Percentiles rank a stretch among this genome's conserved stretches.
Conservation (phyloP, 805 yeast species). For the Saturnispora serradocipensis region DNA sequence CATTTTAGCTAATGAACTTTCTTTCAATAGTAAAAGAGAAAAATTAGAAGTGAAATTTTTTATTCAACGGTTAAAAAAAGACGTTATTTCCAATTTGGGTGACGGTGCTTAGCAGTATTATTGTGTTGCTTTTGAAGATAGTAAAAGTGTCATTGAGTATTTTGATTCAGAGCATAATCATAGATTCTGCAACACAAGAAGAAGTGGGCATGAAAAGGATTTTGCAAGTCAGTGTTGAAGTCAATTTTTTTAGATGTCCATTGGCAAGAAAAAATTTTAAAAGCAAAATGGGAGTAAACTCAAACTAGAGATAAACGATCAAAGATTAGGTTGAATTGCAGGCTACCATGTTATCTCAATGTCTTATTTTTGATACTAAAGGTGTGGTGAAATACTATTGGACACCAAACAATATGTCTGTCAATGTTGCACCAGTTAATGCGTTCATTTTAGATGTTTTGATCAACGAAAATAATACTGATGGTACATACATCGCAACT, state of each 20-base stretch:
- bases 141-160: not conserved
- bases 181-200: not conserved
- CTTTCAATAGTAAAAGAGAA: not conserved
- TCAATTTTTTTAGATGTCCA: not conserved
- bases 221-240: not conserved
- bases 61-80: not conserved
- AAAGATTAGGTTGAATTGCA: not conserved
- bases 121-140: not conserved
- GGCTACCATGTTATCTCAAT: slow-evolving; percentile 4
- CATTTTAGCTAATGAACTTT: not conserved
- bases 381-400: slow-evolving; percentile 2
- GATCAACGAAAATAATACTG: slow-evolving; percentile 30
- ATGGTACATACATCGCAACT: slow-evolving; percentile 13
- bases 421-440: slow-evolving; percentile 20
- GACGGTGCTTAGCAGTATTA: not conserved
- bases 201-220: too few relatives aligned
- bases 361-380: slow-evolving; percentile 2
- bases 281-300: not conserved
- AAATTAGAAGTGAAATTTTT: not conserved
- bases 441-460: slow-evolving; percentile 40
- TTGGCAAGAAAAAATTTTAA: not conserved
- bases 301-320: not conserved
- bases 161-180: too few relatives aligned
- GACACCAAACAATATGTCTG: not conserved
- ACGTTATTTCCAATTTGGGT: not conserved